Conservation (phyloP, 1,284 basidiomycete species). For the Polyporus tsugae region DNA sequence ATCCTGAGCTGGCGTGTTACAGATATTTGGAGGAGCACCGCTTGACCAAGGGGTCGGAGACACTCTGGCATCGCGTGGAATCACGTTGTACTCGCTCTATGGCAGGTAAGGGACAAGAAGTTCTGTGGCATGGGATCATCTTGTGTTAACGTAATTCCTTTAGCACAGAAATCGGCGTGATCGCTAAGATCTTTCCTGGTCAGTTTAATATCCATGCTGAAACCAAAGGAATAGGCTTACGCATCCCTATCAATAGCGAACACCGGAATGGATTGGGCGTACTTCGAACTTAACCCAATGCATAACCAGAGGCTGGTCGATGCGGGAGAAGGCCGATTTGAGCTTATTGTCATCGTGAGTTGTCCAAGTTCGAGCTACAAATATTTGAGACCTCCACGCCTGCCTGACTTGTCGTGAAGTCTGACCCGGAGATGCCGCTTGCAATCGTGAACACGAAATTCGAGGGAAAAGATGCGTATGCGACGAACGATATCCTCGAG, state of each 20-base stretch:
- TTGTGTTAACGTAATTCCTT: background rate
- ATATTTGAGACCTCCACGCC: background rate
- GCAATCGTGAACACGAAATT: conserved; percentile 40
- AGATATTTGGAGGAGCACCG: conserved; percentile 43
- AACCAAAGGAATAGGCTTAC: background rate
- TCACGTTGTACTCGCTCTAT: conserved; percentile 34
- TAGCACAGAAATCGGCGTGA: conserved; percentile 36
- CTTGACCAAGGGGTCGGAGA: conserved; percentile 40
- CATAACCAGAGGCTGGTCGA: conserved; percentile 22
- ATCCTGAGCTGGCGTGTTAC: background rate
- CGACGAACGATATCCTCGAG: conserved; percentile 51
- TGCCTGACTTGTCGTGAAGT: background rate
- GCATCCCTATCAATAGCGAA: conserved; percentile 14
- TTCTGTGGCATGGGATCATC: background rate
- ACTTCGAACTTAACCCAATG: conserved; percentile 24
- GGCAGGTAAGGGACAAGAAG: conserved; percentile 34
- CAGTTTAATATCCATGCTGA: background rate
- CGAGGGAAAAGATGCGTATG: conserved; percentile 40
- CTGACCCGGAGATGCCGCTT: conserved; percentile 26
- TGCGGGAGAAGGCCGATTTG: conserved; percentile 31
- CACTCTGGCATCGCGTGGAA: conserved; percentile 33
- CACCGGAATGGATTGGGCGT: conserved; percentile 35
- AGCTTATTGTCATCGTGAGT: conserved; percentile 34
- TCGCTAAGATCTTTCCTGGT: conserved; percentile 29
- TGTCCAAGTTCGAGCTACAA: too few species aligned